Base-by-base conservation (phyloP, 371 early-diverging fungal genomes). In the Zopfochytrium polystomum region DNA sequence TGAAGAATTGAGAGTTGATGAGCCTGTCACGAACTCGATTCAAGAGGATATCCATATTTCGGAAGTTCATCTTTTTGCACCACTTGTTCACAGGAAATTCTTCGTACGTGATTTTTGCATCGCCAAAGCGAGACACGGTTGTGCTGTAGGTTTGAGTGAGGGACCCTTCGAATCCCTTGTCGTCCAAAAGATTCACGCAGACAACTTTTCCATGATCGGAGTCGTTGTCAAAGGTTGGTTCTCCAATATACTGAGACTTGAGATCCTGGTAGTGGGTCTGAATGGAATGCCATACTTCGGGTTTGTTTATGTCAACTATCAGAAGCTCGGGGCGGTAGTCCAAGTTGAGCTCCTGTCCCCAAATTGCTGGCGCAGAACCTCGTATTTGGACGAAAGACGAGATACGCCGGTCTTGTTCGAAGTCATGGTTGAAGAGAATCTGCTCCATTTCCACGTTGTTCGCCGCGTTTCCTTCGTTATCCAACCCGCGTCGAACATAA, bases 381-480 rank as follows among this genome's bases (percentile, higher is more conserved):
- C 88, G 68, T 38, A 83, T 42, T 64, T 86, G 86, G 3, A 84
- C 66, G 67, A 60, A 81, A n/a, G 75, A 58, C 13, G 63, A 52
- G 54, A 74, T 60, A 13, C 33, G 32, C 32, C 73, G 58, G 43
- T 65, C 53, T 15, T 45, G 50, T 34, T 49, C 46, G 52, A 67
- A 9, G 56, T 78, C 76, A 49, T 78, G 71, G 49, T 72, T 55
- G 49, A 73, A 72, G n/a, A 82, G 69, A 62, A 81, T 74, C 66
- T 84, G 84, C 62, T 83, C 84, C 68, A 85, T 86, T 63, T 87
- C 88, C 30, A 87, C 85, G 32, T 66, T 68, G 70, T 87, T 87
- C 48, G 83, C 77, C 4, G 76, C 75, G 65, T 85, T 73, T 35
- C 86, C 86, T 9, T 75, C 68, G 30, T 52, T 26, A 69, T 86